These are phyloP conservation scores for Scortechinia acanthostroma DNA, from an alignment of 2,329 filamentous ascomycete species.

Conservation along the genomic window DNA sequence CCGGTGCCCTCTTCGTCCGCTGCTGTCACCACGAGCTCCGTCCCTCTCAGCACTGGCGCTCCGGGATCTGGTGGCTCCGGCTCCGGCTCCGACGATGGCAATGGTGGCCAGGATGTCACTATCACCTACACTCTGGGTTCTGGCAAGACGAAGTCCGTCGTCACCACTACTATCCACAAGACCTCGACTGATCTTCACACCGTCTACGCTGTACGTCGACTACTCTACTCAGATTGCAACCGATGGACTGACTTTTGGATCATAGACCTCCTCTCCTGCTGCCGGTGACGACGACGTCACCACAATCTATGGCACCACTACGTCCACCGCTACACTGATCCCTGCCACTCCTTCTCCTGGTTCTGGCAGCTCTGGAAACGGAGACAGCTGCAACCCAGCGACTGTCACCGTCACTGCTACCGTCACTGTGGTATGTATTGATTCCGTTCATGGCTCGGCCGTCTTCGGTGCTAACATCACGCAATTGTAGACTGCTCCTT, in stretches of 20 bases:
- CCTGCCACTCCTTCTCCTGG: neutral
- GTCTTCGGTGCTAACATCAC: conserved; percentile 1
- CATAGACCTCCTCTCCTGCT: neutral
- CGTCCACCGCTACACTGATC: neutral
- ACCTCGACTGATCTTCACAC: neutral
- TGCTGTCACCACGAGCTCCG: neutral
- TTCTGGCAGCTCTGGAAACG: neutral
- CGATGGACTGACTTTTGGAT: no score
- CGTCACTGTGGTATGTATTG: conserved; percentile 15
- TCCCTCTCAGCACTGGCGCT: neutral
- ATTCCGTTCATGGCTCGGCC: no score
- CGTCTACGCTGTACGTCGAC: no score
- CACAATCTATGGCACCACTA: neutral
- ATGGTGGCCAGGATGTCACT: conserved; percentile 12
- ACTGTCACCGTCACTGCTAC: neutral
- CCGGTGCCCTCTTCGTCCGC: neutral
- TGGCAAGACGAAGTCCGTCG: conserved; percentile 19
- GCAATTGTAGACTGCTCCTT: neutral
- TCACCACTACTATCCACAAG: conserved; percentile 23
- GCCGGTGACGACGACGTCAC: neutral
- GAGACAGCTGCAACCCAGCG: neutral
- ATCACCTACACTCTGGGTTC: conserved; percentile 27
- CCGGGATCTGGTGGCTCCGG: neutral
- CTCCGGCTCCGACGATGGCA: neutral
- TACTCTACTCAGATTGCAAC: no score